These are phyloP conservation scores for Citrullus mucosospermus DNA, from an alignment of 306 rosid species.

Conservation along the genomic window DNA sequence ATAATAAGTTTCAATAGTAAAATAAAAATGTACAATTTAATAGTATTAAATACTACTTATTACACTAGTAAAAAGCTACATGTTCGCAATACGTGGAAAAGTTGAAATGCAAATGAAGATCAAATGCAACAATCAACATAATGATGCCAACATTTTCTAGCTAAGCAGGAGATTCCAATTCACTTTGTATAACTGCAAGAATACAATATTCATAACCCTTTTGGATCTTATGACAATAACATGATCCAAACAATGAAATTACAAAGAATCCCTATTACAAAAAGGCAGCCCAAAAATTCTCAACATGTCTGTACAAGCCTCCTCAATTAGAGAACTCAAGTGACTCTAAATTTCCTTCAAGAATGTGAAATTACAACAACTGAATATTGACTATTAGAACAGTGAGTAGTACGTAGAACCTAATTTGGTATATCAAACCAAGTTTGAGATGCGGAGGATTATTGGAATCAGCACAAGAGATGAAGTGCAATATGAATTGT, in stretches of 20 bases:
- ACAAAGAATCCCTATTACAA: slow-evolving; percentile 1
- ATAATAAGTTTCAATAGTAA: too few species aligned
- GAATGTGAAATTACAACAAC: background rate
- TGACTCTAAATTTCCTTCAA: background rate
- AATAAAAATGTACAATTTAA: too few species aligned
- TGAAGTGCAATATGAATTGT: background rate
- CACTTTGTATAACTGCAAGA: background rate
- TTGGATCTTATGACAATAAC: background rate
- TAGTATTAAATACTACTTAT: too few species aligned
- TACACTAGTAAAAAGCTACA: background rate
- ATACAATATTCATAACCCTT: background rate
- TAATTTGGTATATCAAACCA: background rate
- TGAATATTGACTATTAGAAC: background rate
- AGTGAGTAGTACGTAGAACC: background rate
- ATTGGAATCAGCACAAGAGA: background rate
- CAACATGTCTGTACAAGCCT: slow-evolving; percentile 5
- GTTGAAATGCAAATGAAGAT: background rate
- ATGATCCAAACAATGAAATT: background rate
- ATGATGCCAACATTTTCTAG: background rate
- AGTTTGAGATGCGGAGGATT: background rate
- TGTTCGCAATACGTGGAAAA: background rate
- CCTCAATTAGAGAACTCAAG: background rate
- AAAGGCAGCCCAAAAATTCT: background rate
- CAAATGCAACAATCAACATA: background rate
- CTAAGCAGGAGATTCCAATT: background rate